These are phyloP conservation scores for Candida anglica DNA, from an alignment of 805 yeast genomes.

Conservation along the genomic window DNA sequence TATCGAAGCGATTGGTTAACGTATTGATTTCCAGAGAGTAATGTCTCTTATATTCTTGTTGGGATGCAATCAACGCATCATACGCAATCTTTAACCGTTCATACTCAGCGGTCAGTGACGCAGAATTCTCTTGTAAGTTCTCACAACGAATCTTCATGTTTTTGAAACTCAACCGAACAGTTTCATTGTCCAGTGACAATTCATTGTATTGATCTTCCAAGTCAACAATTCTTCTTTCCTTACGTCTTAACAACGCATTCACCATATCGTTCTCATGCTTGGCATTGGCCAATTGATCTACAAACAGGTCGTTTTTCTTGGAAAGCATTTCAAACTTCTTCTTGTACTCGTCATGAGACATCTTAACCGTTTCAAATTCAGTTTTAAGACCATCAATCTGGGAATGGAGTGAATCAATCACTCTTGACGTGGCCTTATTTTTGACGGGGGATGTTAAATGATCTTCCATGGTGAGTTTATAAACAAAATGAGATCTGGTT, in stretches of 20 bases:
- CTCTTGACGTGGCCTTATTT: constrained; percentile 19
- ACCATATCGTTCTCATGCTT: constrained; percentile 78
- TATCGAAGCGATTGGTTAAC: constrained; percentile 32
- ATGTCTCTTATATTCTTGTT: constrained; percentile 47
- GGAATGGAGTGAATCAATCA: constrained; percentile 53
- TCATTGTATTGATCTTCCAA: constrained; percentile 57
- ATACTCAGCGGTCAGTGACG: constrained; percentile 44
- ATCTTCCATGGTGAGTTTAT: constrained; percentile 15
- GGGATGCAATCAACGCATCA: constrained; percentile 51
- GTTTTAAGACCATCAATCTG: constrained; percentile 40
- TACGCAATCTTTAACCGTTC: constrained; percentile 57
- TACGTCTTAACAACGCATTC: constrained; percentile 62
- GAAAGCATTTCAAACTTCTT: constrained; percentile 47
- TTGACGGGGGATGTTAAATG: constrained; percentile 16
- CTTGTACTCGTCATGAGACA: constrained; percentile 43
- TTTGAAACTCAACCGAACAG: constrained; percentile 45
- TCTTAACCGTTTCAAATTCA: constrained; percentile 38
- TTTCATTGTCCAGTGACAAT: constrained; percentile 43
- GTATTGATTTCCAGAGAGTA: constrained; percentile 41
- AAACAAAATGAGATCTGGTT: too few relatives aligned
- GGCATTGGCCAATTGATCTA: constrained; percentile 64
- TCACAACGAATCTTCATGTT: constrained; percentile 47
- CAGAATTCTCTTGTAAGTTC: constrained; percentile 44
- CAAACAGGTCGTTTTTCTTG: constrained; percentile 48
- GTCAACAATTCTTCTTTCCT: constrained; percentile 65